Percentiles rank a stretch among this genome's conserved stretches.
Evolutionary conservation across 78 protist species (phyloP).

Genomic region (Chrysochromulina parva): DNA sequence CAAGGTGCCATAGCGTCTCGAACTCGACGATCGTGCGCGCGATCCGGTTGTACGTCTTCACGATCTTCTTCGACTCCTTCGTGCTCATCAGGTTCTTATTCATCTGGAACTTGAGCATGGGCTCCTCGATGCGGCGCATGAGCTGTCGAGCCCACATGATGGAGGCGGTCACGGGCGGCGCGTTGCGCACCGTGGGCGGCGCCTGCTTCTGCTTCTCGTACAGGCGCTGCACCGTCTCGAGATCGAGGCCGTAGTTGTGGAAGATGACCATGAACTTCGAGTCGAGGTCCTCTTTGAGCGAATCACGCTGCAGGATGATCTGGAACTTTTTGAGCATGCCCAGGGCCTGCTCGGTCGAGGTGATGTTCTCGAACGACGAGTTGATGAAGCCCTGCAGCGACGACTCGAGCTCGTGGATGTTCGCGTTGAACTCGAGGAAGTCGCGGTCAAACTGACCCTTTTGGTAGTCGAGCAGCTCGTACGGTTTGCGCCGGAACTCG

Average conservation of each 20-base stretch:
- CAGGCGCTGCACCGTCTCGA: slow-evolving; percentile 56
- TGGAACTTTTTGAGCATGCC: slow-evolving; percentile 67
- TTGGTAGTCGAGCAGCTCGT: slow-evolving; percentile 51
- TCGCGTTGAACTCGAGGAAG: slow-evolving; percentile 56
- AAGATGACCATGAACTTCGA: slow-evolving; percentile 68
- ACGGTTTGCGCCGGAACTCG: not conserved
- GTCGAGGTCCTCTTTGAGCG: slow-evolving; percentile 59
- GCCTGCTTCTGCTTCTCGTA: slow-evolving; percentile 62
- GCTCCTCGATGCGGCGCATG: slow-evolving; percentile 67
- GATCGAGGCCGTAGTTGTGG: slow-evolving; percentile 67
- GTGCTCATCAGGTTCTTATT: slow-evolving; percentile 45
- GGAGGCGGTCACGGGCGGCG: slow-evolving; percentile 80
- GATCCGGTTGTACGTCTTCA: slow-evolving; percentile 75
- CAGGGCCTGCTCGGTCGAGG: slow-evolving; percentile 59
- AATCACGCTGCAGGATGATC: slow-evolving; percentile 47
- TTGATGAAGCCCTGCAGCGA: slow-evolving; percentile 61
- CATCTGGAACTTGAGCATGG: slow-evolving; percentile 68
- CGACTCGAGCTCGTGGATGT: slow-evolving; percentile 30
- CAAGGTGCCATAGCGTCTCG: slow-evolving; percentile 68
- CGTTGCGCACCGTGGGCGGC: slow-evolving; percentile 80
- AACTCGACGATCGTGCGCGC: slow-evolving; percentile 70
- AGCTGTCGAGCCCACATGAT: slow-evolving; percentile 77
- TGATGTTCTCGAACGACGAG: slow-evolving; percentile 57
- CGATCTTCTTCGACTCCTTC: slow-evolving; percentile 65
- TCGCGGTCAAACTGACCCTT: slow-evolving; percentile 68